These are phyloP conservation scores for Mollisia scopiformis DNA, from an alignment of 2,329 filamentous ascomycete species.

Conservation along the genomic window DNA sequence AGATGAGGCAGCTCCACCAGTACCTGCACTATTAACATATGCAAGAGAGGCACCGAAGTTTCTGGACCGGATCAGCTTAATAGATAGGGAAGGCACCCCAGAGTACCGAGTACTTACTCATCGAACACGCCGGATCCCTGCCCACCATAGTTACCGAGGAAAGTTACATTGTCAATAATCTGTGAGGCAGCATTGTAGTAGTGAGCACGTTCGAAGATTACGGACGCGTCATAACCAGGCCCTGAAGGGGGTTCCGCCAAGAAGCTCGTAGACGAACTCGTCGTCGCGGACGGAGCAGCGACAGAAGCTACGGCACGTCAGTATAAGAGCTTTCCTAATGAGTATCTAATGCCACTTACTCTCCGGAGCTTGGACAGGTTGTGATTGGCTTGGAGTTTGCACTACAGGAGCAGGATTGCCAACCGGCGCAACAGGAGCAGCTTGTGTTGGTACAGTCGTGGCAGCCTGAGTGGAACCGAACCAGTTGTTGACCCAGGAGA, in stretches of 20 bases:
- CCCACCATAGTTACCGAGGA: constrained; percentile 61
- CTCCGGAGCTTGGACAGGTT: neutral
- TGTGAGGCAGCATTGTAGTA: constrained; percentile 49
- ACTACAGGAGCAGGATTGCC: neutral
- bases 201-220: constrained; percentile 46
- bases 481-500: constrained; percentile 27
- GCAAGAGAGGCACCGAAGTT: constrained; percentile 60
- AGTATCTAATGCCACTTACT: neutral
- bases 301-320: neutral
- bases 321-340: neutral
- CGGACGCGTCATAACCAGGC: neutral
- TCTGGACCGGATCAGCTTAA: constrained; percentile 29
- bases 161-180: constrained; percentile 55
- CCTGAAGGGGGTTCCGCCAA: neutral
- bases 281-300: neutral
- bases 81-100: neutral
- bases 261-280: neutral
- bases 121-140: constrained; percentile 58
- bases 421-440: neutral
- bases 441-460: neutral
- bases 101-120: constrained; percentile 40
- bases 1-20: constrained; percentile 47
- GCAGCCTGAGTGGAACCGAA: constrained; percentile 4
- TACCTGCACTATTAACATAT: constrained; percentile 53
- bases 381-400: no score